Base-by-base conservation (phyloP, 495 filamentous ascomycete genomes). In the Saxophila tyrrhenica region DNA sequence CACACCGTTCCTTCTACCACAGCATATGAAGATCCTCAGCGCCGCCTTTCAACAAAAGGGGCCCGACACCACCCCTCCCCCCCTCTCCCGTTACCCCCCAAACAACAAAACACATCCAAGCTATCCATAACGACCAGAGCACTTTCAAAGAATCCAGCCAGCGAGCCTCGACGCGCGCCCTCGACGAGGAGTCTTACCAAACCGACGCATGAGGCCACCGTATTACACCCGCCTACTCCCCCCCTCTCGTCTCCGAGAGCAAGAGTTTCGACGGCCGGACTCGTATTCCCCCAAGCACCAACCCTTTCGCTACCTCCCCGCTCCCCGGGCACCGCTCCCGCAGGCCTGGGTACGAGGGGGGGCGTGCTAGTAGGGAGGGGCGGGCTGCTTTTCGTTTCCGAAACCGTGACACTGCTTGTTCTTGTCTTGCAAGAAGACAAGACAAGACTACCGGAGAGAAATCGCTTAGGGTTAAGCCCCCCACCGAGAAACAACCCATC, bases 121-220 rank as follows among this genome's bases (percentile, higher is more conserved):
- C 66, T 63, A 50, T 62, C 66, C 63, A 61, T 56, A 50, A 25
- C 61, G 63, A 62, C 62, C 66, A 69, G 61, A 67, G 64, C 63
- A 62, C 65, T 54, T n/a, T n/a, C n/a, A n/a, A n/a, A n/a, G n/a
- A 62, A 64, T 65, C 61, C 63, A 59, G 61, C 45, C 58, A 58
- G 58, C 46, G 44, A 25, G 29, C 58, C 52, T 64, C 65, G 66
- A 69, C 66, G 66, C 65, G 66, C 63, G 61, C 54, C 58, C 58
- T 59, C 51, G 21, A 25, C 54, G 29, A 35, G 59, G 49, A 62
- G 60, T 65, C 65, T 65, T 67, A 67, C 65, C 57, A 57, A 55
- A 59, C 56, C 52, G 66, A 65, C 66, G 65, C 66, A 69, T 69
- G 65, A 64, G 50, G 48, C 25, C 54, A 50, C 53, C 32, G 39